A percentile compares a stretch with the other conserved stretches of the same genome.
These are phyloP conservation scores for Pseudoperonospora humuli DNA, from an alignment of 352 stramenopile genomes.

Conservation along the genomic window DNA sequence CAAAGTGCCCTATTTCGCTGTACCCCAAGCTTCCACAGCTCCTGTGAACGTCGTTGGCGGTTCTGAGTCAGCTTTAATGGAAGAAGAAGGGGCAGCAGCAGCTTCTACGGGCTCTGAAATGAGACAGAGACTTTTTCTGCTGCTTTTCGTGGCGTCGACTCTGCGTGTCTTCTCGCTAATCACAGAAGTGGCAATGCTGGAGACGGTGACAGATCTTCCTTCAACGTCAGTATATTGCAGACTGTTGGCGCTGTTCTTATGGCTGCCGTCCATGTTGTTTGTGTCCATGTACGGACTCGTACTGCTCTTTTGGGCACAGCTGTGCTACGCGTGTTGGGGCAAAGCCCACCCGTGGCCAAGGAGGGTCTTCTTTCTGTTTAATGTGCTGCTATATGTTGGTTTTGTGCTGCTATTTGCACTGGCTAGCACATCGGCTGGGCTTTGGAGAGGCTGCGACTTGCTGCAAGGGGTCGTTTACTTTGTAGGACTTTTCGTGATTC, in stretches of 20 bases:
- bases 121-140: slow-evolving; percentile 59
- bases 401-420: slow-evolving; percentile 45
- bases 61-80: slow-evolving; percentile 35
- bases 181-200: slow-evolving; percentile 50
- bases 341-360: slow-evolving; percentile 66
- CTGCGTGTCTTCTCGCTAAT: slow-evolving; percentile 55
- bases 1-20: slow-evolving; percentile 17
- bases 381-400: slow-evolving; percentile 58
- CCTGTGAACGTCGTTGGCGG: slow-evolving; percentile 26
- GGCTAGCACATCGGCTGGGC: slow-evolving; percentile 33
- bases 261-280: slow-evolving; percentile 76
- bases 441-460: slow-evolving; percentile 66
- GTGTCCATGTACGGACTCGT: slow-evolving; percentile 80
- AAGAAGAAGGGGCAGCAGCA: slow-evolving; percentile 41
- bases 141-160: slow-evolving; percentile 62
- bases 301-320: slow-evolving; percentile 76
- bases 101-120: slow-evolving; percentile 70
- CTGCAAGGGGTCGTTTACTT: slow-evolving; percentile 60
- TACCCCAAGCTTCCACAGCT: slow-evolving; percentile 9
- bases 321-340: slow-evolving; percentile 80
- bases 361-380: slow-evolving; percentile 69
- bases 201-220: slow-evolving; percentile 29
- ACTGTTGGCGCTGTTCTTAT: slow-evolving; percentile 57
- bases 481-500: slow-evolving; percentile 48
- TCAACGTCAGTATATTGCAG: slow-evolving; percentile 37